Evolutionary conservation across 2,329 filamentous ascomycete species (phyloP), one percentile per base, ranked within the genome.

Genomic region (Byssoonygena ceratinophila): DNA sequence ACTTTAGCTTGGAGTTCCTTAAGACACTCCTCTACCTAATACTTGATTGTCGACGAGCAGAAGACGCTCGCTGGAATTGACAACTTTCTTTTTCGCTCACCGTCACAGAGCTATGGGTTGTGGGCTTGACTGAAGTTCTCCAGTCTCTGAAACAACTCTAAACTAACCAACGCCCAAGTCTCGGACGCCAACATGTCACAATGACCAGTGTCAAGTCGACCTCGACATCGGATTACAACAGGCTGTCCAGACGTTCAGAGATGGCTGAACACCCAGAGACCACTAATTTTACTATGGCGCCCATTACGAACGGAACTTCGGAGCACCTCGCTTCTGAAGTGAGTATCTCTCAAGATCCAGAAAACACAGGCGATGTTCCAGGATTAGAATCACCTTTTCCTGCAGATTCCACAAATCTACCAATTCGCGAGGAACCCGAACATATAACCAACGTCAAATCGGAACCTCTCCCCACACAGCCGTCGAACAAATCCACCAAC

Each of bases 1-100:
- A 46, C 44, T 9, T 36, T 22, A 46, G 44, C 44, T 46, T 34
- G 18, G 29, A 46, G 31, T 29, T 46, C 29, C 44, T 32, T 5
- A 32, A 14, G n/a, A 20, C 14, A 16, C 14, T 32, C 9, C 29
- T 16, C 11, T 22, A 8, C 4, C 11, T 31, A 45, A n/a, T 32
- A 8, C 11, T 45, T n/a, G 14, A 29, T 6, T n/a, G 8, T n/a
- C 32, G 22, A 40, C 14, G 25, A 27, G n/a, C 25, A 20, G 22
- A 31, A 22, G n/a, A 9, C 37, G n/a, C 23, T 23, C 11, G 20
- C 18, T 40, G 37, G 18, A 18, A 40, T 40, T 40, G 37, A 40
- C 23, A 4, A 18, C 7, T 40, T 11, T n/a, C 37, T 39, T 4
- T 40, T 23, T 11, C 16, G 5, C 37, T 18, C 4, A 12, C 4